These are phyloP conservation scores for Trichosanthes cucumerina DNA, from an alignment of 306 rosid species.

Conservation along the genomic window DNA sequence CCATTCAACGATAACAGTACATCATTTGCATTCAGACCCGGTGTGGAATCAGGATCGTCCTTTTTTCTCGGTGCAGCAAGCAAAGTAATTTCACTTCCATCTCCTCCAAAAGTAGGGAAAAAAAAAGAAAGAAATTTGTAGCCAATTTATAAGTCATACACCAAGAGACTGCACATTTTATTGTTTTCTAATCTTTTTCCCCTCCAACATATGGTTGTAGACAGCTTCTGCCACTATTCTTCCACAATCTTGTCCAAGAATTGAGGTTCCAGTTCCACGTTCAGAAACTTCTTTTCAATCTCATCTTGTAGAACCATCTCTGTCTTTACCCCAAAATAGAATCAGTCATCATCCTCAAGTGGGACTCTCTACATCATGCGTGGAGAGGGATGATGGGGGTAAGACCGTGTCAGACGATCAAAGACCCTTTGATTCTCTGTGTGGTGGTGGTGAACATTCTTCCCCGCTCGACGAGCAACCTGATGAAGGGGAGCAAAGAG, in stretches of 20 bases:
- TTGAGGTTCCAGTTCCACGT: slow-evolving; percentile 40
- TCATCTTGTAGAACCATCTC: slow-evolving; percentile 32
- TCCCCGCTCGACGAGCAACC: slow-evolving; percentile 56
- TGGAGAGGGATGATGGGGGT: slow-evolving; percentile 32
- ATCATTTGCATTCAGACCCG: slow-evolving; percentile 70
- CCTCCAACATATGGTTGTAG: slow-evolving; percentile 30
- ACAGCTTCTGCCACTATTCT: slow-evolving; percentile 31
- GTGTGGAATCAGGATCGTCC: slow-evolving; percentile 40
- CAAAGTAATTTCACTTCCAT: slow-evolving; percentile 39
- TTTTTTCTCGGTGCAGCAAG: slow-evolving; percentile 44
- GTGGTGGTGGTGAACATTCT: slow-evolving; percentile 35
- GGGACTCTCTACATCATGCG: slow-evolving; percentile 28
- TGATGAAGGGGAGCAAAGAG: slow-evolving; percentile 65
- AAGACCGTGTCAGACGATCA: slow-evolving; percentile 32
- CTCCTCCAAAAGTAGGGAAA: background rate
- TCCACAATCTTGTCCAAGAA: slow-evolving; percentile 42
- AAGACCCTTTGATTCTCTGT: slow-evolving; percentile 33
- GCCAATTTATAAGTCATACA: background rate
- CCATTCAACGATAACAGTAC: slow-evolving; percentile 32
- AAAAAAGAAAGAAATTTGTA: background rate
- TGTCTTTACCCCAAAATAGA: slow-evolving; percentile 36
- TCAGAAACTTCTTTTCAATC: slow-evolving; percentile 51
- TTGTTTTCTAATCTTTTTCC: slow-evolving; percentile 6
- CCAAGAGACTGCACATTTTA: background rate
- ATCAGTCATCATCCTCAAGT: slow-evolving; percentile 38